These are phyloP conservation scores for Ophiostoma ips DNA, from an alignment of 2,329 filamentous ascomycete species.

Conservation along the genomic window DNA sequence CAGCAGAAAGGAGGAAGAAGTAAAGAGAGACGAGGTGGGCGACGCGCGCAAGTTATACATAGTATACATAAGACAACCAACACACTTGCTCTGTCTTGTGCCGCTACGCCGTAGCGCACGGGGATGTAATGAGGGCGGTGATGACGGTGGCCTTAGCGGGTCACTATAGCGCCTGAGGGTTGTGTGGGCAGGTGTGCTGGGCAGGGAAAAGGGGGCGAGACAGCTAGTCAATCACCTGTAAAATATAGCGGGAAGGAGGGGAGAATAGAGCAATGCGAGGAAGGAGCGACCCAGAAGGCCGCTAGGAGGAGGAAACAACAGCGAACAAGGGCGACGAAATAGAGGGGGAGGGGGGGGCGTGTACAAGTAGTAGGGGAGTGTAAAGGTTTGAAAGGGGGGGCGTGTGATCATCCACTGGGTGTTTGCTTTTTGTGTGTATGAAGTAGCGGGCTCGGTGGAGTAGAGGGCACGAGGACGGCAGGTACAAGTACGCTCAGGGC, in stretches of 20 bases:
- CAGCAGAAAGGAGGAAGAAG: neutral
- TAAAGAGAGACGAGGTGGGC: conserved; percentile 7
- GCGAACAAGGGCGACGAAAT: neutral
- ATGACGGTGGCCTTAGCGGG: conserved; percentile 1
- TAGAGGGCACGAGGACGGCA: neutral
- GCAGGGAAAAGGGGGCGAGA: neutral
- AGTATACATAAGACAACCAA: conserved; percentile 1
- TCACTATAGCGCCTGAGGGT: neutral
- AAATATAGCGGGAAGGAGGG: neutral
- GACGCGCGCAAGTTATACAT: conserved; percentile 5
- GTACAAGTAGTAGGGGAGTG: neutral
- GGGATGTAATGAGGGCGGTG: neutral
- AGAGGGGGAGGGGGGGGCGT: neutral
- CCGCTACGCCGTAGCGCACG: neutral
- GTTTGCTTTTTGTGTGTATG: neutral
- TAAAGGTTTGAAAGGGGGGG: neutral
- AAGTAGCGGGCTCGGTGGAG: neutral
- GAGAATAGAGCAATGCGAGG: neutral
- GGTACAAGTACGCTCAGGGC: conserved; percentile 4
- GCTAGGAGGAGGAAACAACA: neutral
- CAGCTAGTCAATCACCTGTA: too few relatives aligned
- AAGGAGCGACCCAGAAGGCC: neutral
- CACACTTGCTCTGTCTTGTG: too few relatives aligned
- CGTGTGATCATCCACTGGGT: neutral
- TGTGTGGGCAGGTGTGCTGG: neutral